Base-by-base conservation (phyloP, 768 basidiomycete genomes). In the Pulveroboletus sp. region DNA sequence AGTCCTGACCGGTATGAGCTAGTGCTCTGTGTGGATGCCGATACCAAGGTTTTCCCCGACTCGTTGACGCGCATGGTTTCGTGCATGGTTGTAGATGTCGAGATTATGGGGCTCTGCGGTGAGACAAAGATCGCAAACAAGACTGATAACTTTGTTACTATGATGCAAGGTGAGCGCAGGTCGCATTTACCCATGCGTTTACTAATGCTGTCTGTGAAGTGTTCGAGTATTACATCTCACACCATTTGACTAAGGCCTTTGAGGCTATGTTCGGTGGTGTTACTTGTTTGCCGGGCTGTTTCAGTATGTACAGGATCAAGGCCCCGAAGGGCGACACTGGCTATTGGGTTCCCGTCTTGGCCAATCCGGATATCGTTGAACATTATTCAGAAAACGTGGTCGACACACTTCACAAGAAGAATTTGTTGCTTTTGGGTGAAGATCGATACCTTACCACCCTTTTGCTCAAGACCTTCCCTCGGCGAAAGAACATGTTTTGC, bases 41-140 rank as follows among this genome's bases (percentile, higher is more conserved):
- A 97, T 73, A 97, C 94, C 52, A 98, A 97, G 78, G 90, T 97
- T 45, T 99, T 98, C 82, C 97, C 97, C 13, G 97, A 99, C 72
- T 94, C 94, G 48, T 68, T 97, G 67, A 94, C 94, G 33, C 76
- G 97, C 60, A 94, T 99, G 94, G 85, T 86, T 42, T 87, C 91
- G 40, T 95, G 93, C 60, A 94, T 97, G 94, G 90, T 94, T 24
- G 83, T 92, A 62, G 97, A 99, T 63, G 82, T 85, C 60, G 97
- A 98, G 68, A 97, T 98, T 55, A 98, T 98, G 97, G 97, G 94
- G 19, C 77, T 99, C 21, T 99, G 97, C 63, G 97, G 97, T 23
- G 97, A 99, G 75, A 99, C 97, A 52, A 99, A 99, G 81, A 94
- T 99, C 59, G 97, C 97, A 31, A 99, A 99, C 75, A 99, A 99